These are phyloP conservation scores for Coniochaeta sp. DNA, from an alignment of 2,329 filamentous ascomycete species.

Conservation along the genomic window DNA sequence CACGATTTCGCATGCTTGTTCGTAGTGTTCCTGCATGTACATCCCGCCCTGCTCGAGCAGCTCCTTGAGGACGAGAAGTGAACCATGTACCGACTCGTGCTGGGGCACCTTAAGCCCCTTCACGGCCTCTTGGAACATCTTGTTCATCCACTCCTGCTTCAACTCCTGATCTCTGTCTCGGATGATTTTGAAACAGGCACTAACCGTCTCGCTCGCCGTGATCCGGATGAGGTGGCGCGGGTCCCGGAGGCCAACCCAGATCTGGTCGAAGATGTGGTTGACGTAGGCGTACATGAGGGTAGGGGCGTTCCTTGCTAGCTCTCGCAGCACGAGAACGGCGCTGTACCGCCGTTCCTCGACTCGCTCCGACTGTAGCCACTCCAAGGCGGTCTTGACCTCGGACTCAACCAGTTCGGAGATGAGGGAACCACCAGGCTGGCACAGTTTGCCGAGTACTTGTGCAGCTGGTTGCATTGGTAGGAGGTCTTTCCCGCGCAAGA, in stretches of 20 bases:
- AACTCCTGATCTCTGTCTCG: conserved; percentile 84
- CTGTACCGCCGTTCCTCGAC: conserved; percentile 91
- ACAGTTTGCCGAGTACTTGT: conserved; percentile 80
- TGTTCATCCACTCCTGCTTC: conserved; percentile 80
- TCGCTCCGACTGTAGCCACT: conserved; percentile 93
- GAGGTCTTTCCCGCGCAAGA: conserved; percentile 86
- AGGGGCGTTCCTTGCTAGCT: conserved; percentile 86
- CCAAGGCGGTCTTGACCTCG: conserved; percentile 90
- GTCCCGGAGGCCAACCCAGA: conserved; percentile 91
- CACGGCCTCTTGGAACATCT: conserved; percentile 82
- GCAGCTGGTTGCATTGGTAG: conserved; percentile 87
- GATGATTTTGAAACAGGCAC: conserved; percentile 93
- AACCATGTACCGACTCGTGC: conserved; percentile 88
- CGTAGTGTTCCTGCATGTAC: conserved; percentile 97
- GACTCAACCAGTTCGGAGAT: conserved; percentile 95
- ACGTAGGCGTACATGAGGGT: conserved; percentile 96
- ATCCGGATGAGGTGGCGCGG: conserved; percentile 85
- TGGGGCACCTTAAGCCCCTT: conserved; percentile 73
- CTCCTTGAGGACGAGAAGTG: conserved; percentile 85
- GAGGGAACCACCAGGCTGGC: conserved; percentile 84
- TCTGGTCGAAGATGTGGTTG: conserved; percentile 87
- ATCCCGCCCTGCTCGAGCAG: conserved; percentile 91
- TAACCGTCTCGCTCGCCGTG: conserved; percentile 87
- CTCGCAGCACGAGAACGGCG: conserved; percentile 82
- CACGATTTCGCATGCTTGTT: conserved; percentile 87